phyloP scores from a whole-genome alignment of 345 rosid genomes.

The rapeseed (Brassica napus) region Da-Ae NC_063446.1:712501-713000 shows the following conservation, averaged over 20 bases:
- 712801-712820: conserved; percentile 8
- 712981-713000: neutral
- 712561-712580: conserved; percentile 14
- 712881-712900: conserved; percentile 40
- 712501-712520: conserved; percentile 1
- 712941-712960: neutral
- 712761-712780: neutral
- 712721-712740: conserved; percentile 52
- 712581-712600: neutral
- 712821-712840: conserved; percentile 87
- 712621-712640: conserved; percentile 24
- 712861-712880: conserved; percentile 93
- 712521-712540: conserved; percentile 5
- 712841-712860: conserved; percentile 58
- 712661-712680: conserved; percentile 87
- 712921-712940: neutral
- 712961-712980: neutral
- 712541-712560: conserved; percentile 5
- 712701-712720: conserved; percentile 88
- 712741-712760: conserved; percentile 5
- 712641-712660: conserved; percentile 78
- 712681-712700: conserved; percentile 90
- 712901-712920: neutral
- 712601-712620: neutral
- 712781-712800: neutral